Evolutionary conservation across 371 early-diverging fungal genomes (phyloP), one percentile per base, ranked within the genome.

Genomic region (Saksenaea oblongispora): DNA sequence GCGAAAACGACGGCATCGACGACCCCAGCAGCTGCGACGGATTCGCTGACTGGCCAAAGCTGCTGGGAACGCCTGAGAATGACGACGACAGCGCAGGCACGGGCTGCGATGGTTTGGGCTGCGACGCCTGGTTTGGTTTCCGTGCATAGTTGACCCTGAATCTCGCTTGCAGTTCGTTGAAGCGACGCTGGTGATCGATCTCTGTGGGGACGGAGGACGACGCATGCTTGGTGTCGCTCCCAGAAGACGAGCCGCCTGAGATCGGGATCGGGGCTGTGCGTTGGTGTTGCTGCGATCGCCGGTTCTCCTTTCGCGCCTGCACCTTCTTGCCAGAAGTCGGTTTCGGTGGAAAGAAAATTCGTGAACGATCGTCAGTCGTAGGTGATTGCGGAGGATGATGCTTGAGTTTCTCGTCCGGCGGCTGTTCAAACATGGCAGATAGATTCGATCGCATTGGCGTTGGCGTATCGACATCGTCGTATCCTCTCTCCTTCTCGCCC

Each of bases 91-190:
- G 31, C 4, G 41, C 61, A 34, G 61, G 35, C 9, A 42, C 26
- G 26, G 39, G 55, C 24, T 42, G 28, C 18, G 41, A 11, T 10
- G 63, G 41, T n/a, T 47, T 28, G 18, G 37, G 63, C 18, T 39
- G 63, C 26, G 41, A 17, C 31, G 44, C 37, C 14, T 54, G 62
- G 27, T 54, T 66, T 13, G 70, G 65, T 54, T 75, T 75, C 2
- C 72, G 60, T 17, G 75, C 65, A 54, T 67, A 72, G 28, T 75
- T 71, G 11, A 75, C 70, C 27, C 72, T 60, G 41, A 75, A 75
- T 17, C 72, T 27, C n/a, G 73, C 73, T 58, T 72, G 73, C 10
- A 72, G 64, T 55, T 72, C 73, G 18, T 61, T 69, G 26, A 69
- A 62, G 11, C 73, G 60, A n/a, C 69, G 61, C 54, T 68, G 69